Base-by-base conservation (phyloP, 305 asterid species). In the Withania somnifera region DNA sequence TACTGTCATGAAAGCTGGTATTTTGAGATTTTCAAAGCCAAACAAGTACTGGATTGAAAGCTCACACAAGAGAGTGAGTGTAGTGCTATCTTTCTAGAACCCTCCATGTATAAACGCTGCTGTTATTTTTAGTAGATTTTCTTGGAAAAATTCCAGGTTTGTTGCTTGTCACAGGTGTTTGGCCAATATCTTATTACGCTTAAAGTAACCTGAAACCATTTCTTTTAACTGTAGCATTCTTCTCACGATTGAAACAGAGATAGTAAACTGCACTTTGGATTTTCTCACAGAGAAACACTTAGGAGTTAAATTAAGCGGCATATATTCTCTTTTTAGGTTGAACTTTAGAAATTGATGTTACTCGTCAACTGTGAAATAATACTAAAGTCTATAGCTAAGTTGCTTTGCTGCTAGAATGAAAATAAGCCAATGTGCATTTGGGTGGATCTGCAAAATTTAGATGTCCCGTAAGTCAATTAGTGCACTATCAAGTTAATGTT, bases 21-120 rank as follows among this genome's bases (percentile, higher is more conserved):
- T 63, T 58, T 84, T 96, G 80, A 96, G 94, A 83, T 92, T 90
- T 87, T 79, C 94, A 51, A 92, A 91, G 85, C 99, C 98, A 77
- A 92, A 92, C 85, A 94, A 96, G 85, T 96, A 93, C 79, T 94
- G 99, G 98, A 90, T 96, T 85, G 99, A 96, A 86, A 93, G 94
- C 90, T 94, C 97, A 73, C 93, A 91, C 42, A 96, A 93, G 85
- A 92, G 98, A 86, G 99, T 95, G 87, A 88, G 98, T 85, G 38
- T 22, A 58, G 45, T 42, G 78, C 83, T 83, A 19, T n/a, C 61
- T 47, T 73, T 73, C 60, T 71, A 71, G 67, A 51, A 82, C 84
- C 51, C 77, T 75, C 38, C 4, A 13, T 28, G 24, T 63, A 54
- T 45, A 53, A 26, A 57, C 67, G 45, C 50, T 68, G 38, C 32